A percentile compares a stretch with the other conserved stretches of the same genome.
These are phyloP conservation scores for Trypanosoma cruzi DNA, from an alignment of 208 protist genomes.

Conservation along the genomic window DNA sequence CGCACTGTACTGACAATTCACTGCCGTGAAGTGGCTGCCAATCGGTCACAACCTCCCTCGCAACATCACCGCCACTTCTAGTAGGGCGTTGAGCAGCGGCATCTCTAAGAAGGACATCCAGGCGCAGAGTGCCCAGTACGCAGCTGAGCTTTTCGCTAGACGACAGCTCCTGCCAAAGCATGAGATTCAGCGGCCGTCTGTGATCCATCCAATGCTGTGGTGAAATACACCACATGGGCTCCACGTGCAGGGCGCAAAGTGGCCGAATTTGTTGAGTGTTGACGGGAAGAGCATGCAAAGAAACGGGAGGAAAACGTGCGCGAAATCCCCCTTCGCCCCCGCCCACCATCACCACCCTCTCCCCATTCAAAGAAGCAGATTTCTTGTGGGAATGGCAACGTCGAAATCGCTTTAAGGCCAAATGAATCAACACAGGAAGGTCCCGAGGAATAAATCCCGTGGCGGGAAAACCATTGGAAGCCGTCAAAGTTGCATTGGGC, in stretches of 20 bases:
- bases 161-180: conserved; percentile 18
- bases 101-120: conserved; percentile 17
- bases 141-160: neutral
- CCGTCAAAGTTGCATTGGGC: neutral
- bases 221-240: conserved; percentile 11
- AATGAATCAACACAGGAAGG: conserved; percentile 7
- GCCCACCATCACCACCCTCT: neutral
- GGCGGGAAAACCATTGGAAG: neutral
- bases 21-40: neutral
- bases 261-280: neutral
- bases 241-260: neutral
- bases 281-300: neutral
- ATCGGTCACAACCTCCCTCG: conserved; percentile 8
- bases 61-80: neutral
- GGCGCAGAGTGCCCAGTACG: conserved; percentile 12
- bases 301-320: neutral
- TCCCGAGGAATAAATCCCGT: neutral
- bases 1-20: neutral
- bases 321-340: neutral
- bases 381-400: neutral
- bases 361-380: neutral
- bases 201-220: conserved; percentile 17
- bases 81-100: conserved; percentile 2
- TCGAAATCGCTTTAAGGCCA: neutral
- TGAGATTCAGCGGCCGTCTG: conserved; percentile 1